Evolutionary conservation across 495 filamentous ascomycete species (phyloP), one percentile per base, ranked within the genome.

Genomic region (Chaetomium cochliodes): DNA sequence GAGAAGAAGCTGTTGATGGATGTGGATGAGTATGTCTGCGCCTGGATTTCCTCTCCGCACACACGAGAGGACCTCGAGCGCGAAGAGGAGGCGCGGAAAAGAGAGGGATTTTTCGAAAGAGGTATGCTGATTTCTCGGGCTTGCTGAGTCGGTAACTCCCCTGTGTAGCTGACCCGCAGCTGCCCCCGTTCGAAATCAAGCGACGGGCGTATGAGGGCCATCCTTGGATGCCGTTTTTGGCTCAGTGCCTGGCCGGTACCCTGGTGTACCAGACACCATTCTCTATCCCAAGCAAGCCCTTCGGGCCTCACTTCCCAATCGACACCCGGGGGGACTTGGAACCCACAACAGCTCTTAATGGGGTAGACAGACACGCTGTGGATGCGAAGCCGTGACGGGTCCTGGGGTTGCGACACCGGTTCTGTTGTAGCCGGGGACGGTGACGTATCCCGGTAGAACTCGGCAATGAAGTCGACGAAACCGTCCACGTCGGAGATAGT

Each of bases 191-290:
- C 76, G 50, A 94, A 82, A 65, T 96, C 88, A 22, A 96, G 76
- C 1, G 58, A 70, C 5, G 93, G 91, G 44, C 83, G 80, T 47
- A 97, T 83, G 13, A 96, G 81, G 5, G 90, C 87, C 92, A 97
- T 96, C 20, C 80, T 82, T 3, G 91, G 90, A 70, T 96, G 87
- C 61, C 85, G 80, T 75, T 96, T 96, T 72, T 96, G 92, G 66
- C 83, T 93, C 55, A 97, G 76, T 0, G 87, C 90, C 53, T 85
- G 85, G 0, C 87, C 87, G 2, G 91, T 92, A 11, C 91, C 90
- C 70, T 88, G 85, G 72, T 96, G 92, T 18, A 97, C 83, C 18
- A 97, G 76, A 71, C 92, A 96, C 93, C 93, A 97, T 76, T 97
- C 93, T 57, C 92, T 79, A 73, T 97, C 93, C 92, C 92, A 96